Percentiles rank a stretch among this genome's conserved stretches.
Evolutionary conservation across 495 filamentous ascomycete species (phyloP).

Genomic region (Corynascus novoguineensis): DNA sequence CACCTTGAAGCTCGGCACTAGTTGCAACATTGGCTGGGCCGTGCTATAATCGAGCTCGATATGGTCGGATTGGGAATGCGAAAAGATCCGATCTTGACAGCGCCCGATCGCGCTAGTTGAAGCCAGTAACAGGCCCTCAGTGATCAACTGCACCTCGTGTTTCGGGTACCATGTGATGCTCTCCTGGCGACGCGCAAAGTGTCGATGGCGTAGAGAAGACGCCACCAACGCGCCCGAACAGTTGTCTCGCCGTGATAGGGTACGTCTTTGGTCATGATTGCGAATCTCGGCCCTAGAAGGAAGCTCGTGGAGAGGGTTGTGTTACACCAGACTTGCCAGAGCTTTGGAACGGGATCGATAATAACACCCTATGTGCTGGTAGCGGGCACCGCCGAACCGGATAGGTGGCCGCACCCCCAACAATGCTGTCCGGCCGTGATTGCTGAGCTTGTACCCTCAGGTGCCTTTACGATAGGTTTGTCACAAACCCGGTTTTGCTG

Average conservation of each 20-base stretch:
- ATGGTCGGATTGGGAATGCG: conserved; percentile 10
- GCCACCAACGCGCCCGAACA: neutral
- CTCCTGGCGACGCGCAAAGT: neutral
- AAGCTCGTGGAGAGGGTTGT: conserved; percentile 12
- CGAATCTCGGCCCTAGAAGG: conserved; percentile 14
- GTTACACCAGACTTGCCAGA: conserved; percentile 11
- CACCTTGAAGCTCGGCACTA: too few species aligned
- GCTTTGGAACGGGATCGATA: conserved; percentile 16
- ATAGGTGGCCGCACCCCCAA: neutral
- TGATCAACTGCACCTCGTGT: too few species aligned
- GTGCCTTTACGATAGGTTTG: neutral
- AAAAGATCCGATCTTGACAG: too few species aligned
- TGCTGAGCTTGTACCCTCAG: neutral
- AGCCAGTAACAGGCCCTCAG: too few species aligned
- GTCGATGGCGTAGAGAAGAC: neutral
- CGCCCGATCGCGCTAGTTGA: conserved; percentile 8
- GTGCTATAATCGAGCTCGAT: conserved; percentile 12
- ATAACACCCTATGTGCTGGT: conserved; percentile 10
- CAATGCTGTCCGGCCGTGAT: neutral
- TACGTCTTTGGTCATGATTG: conserved; percentile 2
- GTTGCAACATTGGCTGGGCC: conserved; percentile 16
- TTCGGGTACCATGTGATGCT: conserved; percentile 1
- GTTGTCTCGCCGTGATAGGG: conserved; percentile 12
- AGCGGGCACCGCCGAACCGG: neutral
- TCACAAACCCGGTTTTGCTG: neutral